These are phyloP conservation scores for Saccharata proteae DNA, from an alignment of 2,329 filamentous ascomycete species.

Conservation along the genomic window DNA sequence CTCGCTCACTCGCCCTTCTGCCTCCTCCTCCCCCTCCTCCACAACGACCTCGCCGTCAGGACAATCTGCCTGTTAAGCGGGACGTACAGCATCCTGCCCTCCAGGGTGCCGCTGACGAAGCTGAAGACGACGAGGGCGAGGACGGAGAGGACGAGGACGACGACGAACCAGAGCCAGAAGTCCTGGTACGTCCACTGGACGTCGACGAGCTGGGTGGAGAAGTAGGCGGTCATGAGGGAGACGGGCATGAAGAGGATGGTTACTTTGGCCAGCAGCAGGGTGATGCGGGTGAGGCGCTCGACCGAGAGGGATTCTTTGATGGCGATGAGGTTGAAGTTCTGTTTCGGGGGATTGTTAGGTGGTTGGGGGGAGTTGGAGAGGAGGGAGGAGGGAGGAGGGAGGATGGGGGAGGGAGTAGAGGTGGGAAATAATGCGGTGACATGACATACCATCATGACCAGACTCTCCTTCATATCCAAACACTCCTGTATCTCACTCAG, in stretches of 20 bases:
- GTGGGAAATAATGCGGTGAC: too few species aligned
- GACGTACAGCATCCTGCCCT: constrained; percentile 43
- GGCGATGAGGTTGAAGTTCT: constrained; percentile 70
- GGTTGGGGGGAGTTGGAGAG: too few species aligned
- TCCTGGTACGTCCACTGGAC: constrained; percentile 48
- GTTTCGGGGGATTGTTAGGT: too few species aligned
- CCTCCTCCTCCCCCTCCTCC: too few species aligned
- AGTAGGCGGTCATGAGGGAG: constrained; percentile 63
- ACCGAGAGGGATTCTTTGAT: constrained; percentile 64
- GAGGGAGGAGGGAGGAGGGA: background rate
- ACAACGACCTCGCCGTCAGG: too few species aligned
- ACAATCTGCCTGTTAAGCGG: too few species aligned
- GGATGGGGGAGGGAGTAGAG: background rate
- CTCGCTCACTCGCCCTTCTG: too few species aligned
- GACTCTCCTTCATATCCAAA: constrained; percentile 56
- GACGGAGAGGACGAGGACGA: constrained; percentile 49
- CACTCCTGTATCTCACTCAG: constrained; percentile 50
- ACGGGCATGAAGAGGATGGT: constrained; percentile 67
- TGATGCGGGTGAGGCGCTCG: constrained; percentile 58
- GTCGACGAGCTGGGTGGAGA: constrained; percentile 52
- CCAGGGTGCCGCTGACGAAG: constrained; percentile 43
- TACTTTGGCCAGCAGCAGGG: constrained; percentile 60
- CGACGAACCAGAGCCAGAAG: constrained; percentile 58
- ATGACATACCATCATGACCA: constrained; percentile 52
- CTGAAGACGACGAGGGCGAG: constrained; percentile 46